A percentile compares a stretch with the other conserved stretches of the same genome.
Conservation (phyloP, 331 rosid genomes). For the Arachis monticola region DNA sequence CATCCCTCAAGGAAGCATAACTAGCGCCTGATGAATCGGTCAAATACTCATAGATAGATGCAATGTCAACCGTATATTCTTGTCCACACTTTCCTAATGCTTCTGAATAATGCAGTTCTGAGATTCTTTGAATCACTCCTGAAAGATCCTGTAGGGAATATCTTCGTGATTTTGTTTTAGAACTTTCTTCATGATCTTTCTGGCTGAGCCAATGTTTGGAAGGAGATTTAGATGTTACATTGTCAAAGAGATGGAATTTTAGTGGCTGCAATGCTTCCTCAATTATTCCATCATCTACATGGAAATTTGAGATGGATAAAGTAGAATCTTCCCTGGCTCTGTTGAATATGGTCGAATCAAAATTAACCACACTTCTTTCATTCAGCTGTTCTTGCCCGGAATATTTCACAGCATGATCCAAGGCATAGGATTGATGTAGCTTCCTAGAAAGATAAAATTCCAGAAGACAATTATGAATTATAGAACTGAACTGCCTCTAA, state of each 20-base stretch:
- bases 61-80: constrained; percentile 61
- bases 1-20: constrained; percentile 65
- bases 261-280: constrained; percentile 41
- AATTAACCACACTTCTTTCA: constrained; percentile 35
- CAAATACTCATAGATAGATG: constrained; percentile 61
- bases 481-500: constrained; percentile 7
- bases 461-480: constrained; percentile 18
- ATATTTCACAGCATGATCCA: constrained; percentile 36
- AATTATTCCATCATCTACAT: constrained; percentile 48
- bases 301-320: constrained; percentile 44
- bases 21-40: constrained; percentile 53
- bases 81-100: constrained; percentile 59
- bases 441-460: constrained; percentile 53
- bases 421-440: constrained; percentile 45
- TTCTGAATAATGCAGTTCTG: constrained; percentile 54
- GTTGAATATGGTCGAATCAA: constrained; percentile 47
- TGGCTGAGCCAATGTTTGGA: constrained; percentile 40
- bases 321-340: constrained; percentile 41
- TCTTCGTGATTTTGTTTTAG: constrained; percentile 47
- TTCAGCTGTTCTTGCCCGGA: constrained; percentile 40
- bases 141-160: constrained; percentile 49
- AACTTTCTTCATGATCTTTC: constrained; percentile 47
- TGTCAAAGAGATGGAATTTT: constrained; percentile 51
- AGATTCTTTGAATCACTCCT: constrained; percentile 47
- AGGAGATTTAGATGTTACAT: constrained; percentile 41